Base-by-base conservation (phyloP, 2,329 filamentous ascomycete species). In the Westerdykella aurantiaca region DNA sequence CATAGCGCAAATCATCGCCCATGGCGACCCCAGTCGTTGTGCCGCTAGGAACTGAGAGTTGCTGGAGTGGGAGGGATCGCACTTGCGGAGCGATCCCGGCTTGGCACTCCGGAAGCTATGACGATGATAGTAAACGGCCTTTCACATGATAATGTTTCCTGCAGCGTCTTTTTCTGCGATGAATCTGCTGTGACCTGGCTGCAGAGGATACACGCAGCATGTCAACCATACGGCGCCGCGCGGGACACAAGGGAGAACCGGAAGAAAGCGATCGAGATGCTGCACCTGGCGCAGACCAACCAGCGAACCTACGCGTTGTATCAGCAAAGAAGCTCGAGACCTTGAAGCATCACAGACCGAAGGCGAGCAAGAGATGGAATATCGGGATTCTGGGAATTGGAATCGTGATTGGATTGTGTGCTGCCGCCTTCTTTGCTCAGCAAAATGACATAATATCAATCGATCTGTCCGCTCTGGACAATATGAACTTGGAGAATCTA, bases 391-490 rank as follows among this genome's bases (percentile, higher is more conserved):
- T 98, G 68, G 72, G 84, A 9, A 75, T 98, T 16, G 93, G 93
- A 25, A 88, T 89, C 34, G 60, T 98, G n/a, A 91, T 93, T 57
- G 93, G 93, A 11, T 78, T 98, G 44, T 72, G 95, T n/a, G 77
- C 84, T 2, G 93, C 93, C 1, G 84, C 89, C 23, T 89, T 95
- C 68, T 93, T 98, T 56, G 91, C 90, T 23, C 85, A 85, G 53
- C 86, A 79, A 65, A 93, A 90, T 69, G 89, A 96, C 61, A 77
- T 97, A 50, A 29, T 29, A 9, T 29, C 25, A 29, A 90, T 96
- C 50, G 88, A 88, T 49, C 75, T 96, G 50, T 87, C 91, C 45
- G 75, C 86, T 38, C 60, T 84, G 50, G 72, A 79, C 60, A 78
- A 83, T 49, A 65, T 87, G 60, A 93, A 87, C 60, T 79, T 98